Evolutionary conservation across 1,139 yeast species (phyloP).

Genomic region (Zygoascus sp.): DNA sequence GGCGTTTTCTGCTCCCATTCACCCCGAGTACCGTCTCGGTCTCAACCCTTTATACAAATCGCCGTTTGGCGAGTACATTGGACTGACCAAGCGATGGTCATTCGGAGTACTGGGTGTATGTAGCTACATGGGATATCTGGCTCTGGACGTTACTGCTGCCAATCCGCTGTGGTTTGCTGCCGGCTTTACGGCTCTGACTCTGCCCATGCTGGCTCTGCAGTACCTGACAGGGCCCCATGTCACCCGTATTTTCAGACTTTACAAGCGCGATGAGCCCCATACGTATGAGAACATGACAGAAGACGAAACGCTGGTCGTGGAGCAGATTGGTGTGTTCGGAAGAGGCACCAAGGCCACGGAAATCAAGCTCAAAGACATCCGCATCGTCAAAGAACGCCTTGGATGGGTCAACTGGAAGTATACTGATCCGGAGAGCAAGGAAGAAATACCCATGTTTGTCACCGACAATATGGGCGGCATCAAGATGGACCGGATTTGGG

Average conservation of each 20-base stretch:
- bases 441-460: slow-evolving; percentile 49
- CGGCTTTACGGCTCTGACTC: slow-evolving; percentile 51
- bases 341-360: slow-evolving; percentile 60
- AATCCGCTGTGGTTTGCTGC: slow-evolving; percentile 15
- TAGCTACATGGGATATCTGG: slow-evolving; percentile 33
- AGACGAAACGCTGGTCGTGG: slow-evolving; percentile 65
- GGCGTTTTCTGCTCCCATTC: slow-evolving; percentile 34
- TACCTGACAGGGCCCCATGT: slow-evolving; percentile 65
- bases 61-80: slow-evolving; percentile 34
- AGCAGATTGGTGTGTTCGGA: slow-evolving; percentile 64
- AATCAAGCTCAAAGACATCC: slow-evolving; percentile 47
- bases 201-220: slow-evolving; percentile 51
- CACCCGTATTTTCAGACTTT: slow-evolving; percentile 64
- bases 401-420: slow-evolving; percentile 61
- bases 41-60: slow-evolving; percentile 34
- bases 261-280: slow-evolving; percentile 56
- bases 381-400: slow-evolving; percentile 38
- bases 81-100: slow-evolving; percentile 37
- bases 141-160: slow-evolving; percentile 24
- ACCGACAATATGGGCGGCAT: slow-evolving; percentile 75
- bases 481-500: slow-evolving; percentile 82
- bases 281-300: slow-evolving; percentile 55
- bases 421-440: slow-evolving; percentile 28
- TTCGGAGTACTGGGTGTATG: slow-evolving; percentile 32
- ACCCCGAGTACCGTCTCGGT: slow-evolving; percentile 29